Evolutionary conservation across 257 asterid species (phyloP), one percentile per base, ranked within the genome.

Genomic region (Solanum acaule): DNA sequence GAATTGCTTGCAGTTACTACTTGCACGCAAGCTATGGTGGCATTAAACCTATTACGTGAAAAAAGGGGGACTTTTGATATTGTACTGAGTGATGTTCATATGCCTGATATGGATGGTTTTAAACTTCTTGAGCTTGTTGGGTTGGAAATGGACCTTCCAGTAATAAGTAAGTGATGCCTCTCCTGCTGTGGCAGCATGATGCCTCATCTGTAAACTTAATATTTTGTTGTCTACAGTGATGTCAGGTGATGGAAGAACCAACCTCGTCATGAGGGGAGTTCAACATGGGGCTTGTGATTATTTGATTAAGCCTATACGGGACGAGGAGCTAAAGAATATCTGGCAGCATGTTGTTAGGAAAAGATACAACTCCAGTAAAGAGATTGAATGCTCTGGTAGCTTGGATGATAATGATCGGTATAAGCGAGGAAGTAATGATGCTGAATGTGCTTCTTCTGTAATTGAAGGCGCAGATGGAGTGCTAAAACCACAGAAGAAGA

Each of bases 21-120:
- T 86, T 94, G 96, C 85, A 90, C 96, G 23, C 94, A 93, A 89
- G 98, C 99, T 84, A 87, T 91, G n/a, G 90, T 81, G 90, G 98
- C 99, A 87, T 90, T 95, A 89, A 89, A 91, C 87, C 90, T 94
- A 86, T 87, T 96, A 88, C 92, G 99, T 88, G 98, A 96, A 84
- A 91, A 94, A 92, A 96, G 93, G 90, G 96, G 93, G 84, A 91
- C 91, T 87, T 96, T 91, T 68, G 99, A 96, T 89, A 75, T 96
- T 85, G 96, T 96, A 33, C 93, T 96, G 87, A 96, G 98, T 87
- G 99, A 96, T 88, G 98, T 96, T 61, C 98, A 96, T 91, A 95
- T 96, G 99, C 99, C 99, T 87, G 98, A 96, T 90, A 95, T 96
- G 98, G 98, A 96, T 93, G 99, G 99, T 71, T 95, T 94, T 91